Evolutionary conservation across 208 protist species (phyloP), one percentile per base, ranked within the genome.

Genomic region (Endotrypanum monterogeii): DNA sequence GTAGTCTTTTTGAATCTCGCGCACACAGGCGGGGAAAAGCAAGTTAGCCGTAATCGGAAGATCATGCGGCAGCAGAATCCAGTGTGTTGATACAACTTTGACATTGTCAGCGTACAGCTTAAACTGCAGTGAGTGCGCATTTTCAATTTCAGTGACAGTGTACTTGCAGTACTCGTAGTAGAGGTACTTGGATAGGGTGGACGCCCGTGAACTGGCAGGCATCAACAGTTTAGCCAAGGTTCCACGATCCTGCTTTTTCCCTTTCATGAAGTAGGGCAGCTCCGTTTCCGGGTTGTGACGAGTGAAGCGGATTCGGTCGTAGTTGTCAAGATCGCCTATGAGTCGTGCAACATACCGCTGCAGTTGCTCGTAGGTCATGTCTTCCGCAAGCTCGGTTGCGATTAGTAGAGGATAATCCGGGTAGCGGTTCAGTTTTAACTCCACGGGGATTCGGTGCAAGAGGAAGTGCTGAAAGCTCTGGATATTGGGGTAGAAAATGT

Each of bases 91-190:
- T 1, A 94, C 73, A 6, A 82, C 71, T 67, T 93, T 94, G 51
- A 94, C 89, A 52, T 78, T 79, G 69, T 88, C 83, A 37, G 67
- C 79, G 77, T 88, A 97, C 52, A 95, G 74, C 73, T 94, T 91
- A 76, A 97, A 97, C 79, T 97, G 89, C 73, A 97, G 79, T n/a
- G 89, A 94, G 82, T 95, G 89, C 48, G 88, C 83, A 25, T 71
- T 79, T 67, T 97, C 90, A 46, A 94, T 90, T 67, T 95, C 86
- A 18, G 90, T 89, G 35, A 97, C 90, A 46, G 90, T 90, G 83
- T 88, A 97, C 81, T 92, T 93, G 79, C 90, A 95, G 75, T 89
- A 91, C 73, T 97, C 93, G 72, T 93, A 97, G 77, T 97, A 97
- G 61, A 97, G 78, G 66, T 80, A 85, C 68, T 77, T 83, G 55